A percentile compares a stretch with the other conserved stretches of the same genome.
Evolutionary conservation across 1,284 basidiomycete species (phyloP).

Genomic region (Coniophora puteana): DNA sequence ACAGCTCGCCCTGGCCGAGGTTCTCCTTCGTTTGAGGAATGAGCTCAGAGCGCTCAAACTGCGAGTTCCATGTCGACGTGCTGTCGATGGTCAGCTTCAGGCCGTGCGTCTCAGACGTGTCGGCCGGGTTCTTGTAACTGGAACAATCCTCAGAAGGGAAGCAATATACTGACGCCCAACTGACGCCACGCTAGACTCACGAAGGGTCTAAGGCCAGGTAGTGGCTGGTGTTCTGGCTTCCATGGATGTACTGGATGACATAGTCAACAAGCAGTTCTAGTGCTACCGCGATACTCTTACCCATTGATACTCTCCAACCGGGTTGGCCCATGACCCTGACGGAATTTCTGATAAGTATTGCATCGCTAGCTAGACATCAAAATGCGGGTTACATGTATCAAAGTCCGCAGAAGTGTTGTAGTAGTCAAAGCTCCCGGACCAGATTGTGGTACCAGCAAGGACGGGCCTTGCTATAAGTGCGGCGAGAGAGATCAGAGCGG

Average conservation of each 20-base stretch:
- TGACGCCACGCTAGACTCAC: background rate
- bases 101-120: slow-evolving; percentile 48
- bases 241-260: slow-evolving; percentile 55
- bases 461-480: background rate
- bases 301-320: slow-evolving; percentile 55
- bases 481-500: background rate
- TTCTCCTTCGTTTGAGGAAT: slow-evolving; percentile 58
- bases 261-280: background rate
- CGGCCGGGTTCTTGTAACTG: slow-evolving; percentile 58
- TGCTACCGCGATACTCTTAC: slow-evolving; percentile 20
- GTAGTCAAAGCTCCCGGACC: slow-evolving; percentile 20
- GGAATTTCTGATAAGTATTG: no score
- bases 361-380: background rate
- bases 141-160: background rate
- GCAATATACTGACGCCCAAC: background rate
- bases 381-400: slow-evolving; percentile 6
- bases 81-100: slow-evolving; percentile 54
- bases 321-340: slow-evolving; percentile 1
- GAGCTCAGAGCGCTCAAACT: slow-evolving; percentile 43
- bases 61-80: slow-evolving; percentile 49
- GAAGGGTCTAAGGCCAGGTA: slow-evolving; percentile 50
- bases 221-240: slow-evolving; percentile 44
- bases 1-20: slow-evolving; percentile 56
- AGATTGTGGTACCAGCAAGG: slow-evolving; percentile 9
- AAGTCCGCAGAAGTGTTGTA: slow-evolving; percentile 17